These are phyloP conservation scores for Manihot esculenta DNA, from an alignment of 441 rosid species.

Conservation along the genomic window DNA sequence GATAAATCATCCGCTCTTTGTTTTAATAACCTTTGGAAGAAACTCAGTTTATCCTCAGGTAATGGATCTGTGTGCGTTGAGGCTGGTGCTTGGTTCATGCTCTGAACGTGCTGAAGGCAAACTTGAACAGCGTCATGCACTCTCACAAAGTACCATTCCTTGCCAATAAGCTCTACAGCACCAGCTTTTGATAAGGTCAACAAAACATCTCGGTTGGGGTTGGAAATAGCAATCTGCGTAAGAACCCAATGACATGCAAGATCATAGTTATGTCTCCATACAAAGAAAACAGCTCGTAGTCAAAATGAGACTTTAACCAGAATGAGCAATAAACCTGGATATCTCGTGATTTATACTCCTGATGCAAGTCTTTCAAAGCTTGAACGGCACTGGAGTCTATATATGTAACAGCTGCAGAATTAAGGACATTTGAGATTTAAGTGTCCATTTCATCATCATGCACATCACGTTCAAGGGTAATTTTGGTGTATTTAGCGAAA, in stretches of 20 bases:
- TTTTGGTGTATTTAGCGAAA: no score
- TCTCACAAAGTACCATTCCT: constrained; percentile 94
- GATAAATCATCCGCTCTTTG: constrained; percentile 44
- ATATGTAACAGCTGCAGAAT: constrained; percentile 66
- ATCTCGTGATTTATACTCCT: constrained; percentile 69
- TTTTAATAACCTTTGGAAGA: constrained; percentile 45
- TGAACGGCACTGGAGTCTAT: constrained; percentile 78
- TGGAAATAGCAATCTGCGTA: constrained; percentile 80
- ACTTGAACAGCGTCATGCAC: constrained; percentile 96
- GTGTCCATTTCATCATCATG: neutral
- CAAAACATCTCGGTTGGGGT: constrained; percentile 80
- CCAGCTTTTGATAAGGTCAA: constrained; percentile 74
- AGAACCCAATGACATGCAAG: neutral
- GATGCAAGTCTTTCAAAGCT: constrained; percentile 73
- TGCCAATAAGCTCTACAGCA: constrained; percentile 73
- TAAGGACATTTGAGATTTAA: constrained; percentile 2
- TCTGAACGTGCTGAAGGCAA: constrained; percentile 82
- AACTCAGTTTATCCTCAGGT: constrained; percentile 39
- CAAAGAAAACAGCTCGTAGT: neutral
- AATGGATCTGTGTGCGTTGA: constrained; percentile 25
- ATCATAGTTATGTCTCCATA: neutral
- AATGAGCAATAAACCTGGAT: constrained; percentile 47
- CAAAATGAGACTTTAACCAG: neutral
- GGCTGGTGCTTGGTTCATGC: constrained; percentile 33
- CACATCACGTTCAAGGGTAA: neutral